Percentiles rank a stretch among this genome's conserved stretches.
These are phyloP conservation scores for Penicillium hordei DNA, from an alignment of 2,329 filamentous ascomycete species.

Conservation along the genomic window DNA sequence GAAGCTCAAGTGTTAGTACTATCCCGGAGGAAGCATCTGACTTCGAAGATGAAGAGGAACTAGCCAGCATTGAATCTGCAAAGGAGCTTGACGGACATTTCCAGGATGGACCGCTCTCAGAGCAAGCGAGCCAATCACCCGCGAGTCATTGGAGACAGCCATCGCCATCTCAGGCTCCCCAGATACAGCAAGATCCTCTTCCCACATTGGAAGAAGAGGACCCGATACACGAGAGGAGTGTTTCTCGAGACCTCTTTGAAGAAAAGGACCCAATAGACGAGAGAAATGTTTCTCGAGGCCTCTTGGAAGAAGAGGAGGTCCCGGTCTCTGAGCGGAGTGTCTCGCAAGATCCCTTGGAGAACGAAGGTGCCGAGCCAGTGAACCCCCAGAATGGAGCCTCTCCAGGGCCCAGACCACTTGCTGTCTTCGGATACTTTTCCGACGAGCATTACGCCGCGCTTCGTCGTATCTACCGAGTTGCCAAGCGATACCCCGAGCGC, in stretches of 20 bases:
- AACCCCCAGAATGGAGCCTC: conserved; percentile 13
- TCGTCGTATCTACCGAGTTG: conserved; percentile 40
- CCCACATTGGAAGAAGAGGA: conserved; percentile 12
- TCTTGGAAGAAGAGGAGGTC: conserved; percentile 2
- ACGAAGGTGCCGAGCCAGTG: conserved; percentile 7
- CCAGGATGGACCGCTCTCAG: conserved; percentile 18
- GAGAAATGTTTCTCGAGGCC: not conserved
- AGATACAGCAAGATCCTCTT: conserved; percentile 4
- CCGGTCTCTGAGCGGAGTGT: conserved; percentile 3
- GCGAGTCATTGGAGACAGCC: conserved; percentile 12
- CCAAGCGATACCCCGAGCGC: conserved; percentile 38
- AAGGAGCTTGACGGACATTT: conserved; percentile 13
- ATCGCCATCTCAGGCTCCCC: conserved; percentile 8
- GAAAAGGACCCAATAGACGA: conserved; percentile 9
- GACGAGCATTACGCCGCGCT: conserved; percentile 43
- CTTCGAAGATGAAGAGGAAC: conserved; percentile 21
- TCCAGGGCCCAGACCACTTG: conserved; percentile 27
- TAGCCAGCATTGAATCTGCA: conserved; percentile 15
- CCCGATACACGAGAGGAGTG: not conserved
- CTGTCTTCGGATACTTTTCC: conserved; percentile 43
- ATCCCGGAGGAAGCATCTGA: conserved; percentile 8
- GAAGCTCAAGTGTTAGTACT: conserved; percentile 17
- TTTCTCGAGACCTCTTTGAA: not conserved
- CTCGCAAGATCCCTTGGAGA: not conserved
- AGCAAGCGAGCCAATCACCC: conserved; percentile 15